A percentile compares a stretch with the other conserved stretches of the same genome.
These are phyloP conservation scores for Monosporascus cannonballus DNA, from an alignment of 2,329 filamentous ascomycete species.

Conservation along the genomic window DNA sequence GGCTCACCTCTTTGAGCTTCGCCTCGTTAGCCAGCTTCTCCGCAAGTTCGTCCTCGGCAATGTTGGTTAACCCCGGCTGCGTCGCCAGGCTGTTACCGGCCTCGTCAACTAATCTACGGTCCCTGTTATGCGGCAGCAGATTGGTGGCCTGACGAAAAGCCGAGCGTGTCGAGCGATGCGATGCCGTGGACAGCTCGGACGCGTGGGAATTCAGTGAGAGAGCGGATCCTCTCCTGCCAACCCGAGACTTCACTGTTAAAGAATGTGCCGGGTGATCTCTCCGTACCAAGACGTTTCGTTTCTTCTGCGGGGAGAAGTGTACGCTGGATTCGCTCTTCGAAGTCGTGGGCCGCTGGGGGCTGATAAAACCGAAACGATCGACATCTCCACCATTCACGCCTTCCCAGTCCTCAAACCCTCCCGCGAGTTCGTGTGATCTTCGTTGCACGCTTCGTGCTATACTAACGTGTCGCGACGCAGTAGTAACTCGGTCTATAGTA, in stretches of 20 bases:
- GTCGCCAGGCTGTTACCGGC: slow-evolving; percentile 62
- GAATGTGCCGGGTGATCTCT: slow-evolving; percentile 32
- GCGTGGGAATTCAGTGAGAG: slow-evolving; percentile 53
- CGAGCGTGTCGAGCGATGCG: slow-evolving; percentile 47
- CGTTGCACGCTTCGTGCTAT: slow-evolving; percentile 23
- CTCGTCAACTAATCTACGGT: slow-evolving; percentile 56
- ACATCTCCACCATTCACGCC: slow-evolving; percentile 55
- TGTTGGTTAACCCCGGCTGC: slow-evolving; percentile 49
- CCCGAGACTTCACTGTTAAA: slow-evolving; percentile 35
- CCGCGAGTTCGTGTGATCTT: slow-evolving; percentile 40
- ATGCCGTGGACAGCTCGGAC: slow-evolving; percentile 45
- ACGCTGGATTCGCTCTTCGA: slow-evolving; percentile 33
- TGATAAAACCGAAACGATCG: slow-evolving; percentile 65
- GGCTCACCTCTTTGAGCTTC: slow-evolving; percentile 57
- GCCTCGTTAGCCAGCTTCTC: slow-evolving; percentile 47
- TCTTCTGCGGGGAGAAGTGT: slow-evolving; percentile 36
- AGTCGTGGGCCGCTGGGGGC: slow-evolving; percentile 36
- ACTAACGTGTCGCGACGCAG: slow-evolving; percentile 34
- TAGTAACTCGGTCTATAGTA: slow-evolving; percentile 25
- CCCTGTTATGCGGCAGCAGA: slow-evolving; percentile 53
- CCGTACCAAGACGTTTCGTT: slow-evolving; percentile 39
- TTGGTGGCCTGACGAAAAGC: slow-evolving; percentile 53
- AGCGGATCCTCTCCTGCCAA: slow-evolving; percentile 50
- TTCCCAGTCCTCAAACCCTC: slow-evolving; percentile 62
- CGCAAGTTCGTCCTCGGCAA: slow-evolving; percentile 48